Evolutionary conservation across 352 stramenopile genomes (phyloP).

Genomic region (Aphanomyces euteiches): DNA sequence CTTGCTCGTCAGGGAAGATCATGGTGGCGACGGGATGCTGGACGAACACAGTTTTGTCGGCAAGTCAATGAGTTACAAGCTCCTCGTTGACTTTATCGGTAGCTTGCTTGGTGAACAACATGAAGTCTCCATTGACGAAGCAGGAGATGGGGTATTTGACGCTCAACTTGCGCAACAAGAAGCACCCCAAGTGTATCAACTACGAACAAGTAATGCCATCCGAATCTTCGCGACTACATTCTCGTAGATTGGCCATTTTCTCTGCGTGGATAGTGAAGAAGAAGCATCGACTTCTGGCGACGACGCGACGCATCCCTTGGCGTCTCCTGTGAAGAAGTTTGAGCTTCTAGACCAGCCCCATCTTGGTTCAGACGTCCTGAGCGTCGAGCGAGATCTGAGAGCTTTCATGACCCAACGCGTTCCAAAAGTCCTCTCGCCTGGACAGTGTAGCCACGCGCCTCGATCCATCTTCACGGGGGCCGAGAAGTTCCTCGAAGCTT

Average conservation of each 20-base stretch:
- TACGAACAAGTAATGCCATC: slow-evolving; percentile 59
- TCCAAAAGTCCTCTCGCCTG: background rate
- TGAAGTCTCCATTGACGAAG: slow-evolving; percentile 44
- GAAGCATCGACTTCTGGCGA: slow-evolving; percentile 41
- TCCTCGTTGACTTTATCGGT: background rate
- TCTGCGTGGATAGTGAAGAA: slow-evolving; percentile 48
- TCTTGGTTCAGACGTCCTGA: slow-evolving; percentile 41
- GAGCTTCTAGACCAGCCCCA: slow-evolving; percentile 32
- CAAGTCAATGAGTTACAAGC: background rate
- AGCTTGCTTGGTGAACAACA: slow-evolving; percentile 41
- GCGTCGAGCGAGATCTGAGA: slow-evolving; percentile 45
- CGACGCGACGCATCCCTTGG: slow-evolving; percentile 13
- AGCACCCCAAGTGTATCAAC: slow-evolving; percentile 36
- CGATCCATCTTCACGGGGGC: slow-evolving; percentile 47
- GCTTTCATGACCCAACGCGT: slow-evolving; percentile 39
- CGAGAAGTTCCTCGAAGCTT: slow-evolving; percentile 51
- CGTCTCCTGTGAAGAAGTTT: background rate
- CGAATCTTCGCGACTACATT: background rate
- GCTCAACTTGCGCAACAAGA: slow-evolving; percentile 39
- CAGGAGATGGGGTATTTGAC: slow-evolving; percentile 52
- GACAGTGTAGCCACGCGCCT: slow-evolving; percentile 36
- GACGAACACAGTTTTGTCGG: slow-evolving; percentile 40
- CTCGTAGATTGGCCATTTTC: slow-evolving; percentile 23
- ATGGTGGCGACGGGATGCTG: slow-evolving; percentile 40
- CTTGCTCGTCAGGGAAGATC: slow-evolving; percentile 41